Evolutionary conservation across 805 yeast species (phyloP).

Genomic region (Isabelozyma rhagii): DNA sequence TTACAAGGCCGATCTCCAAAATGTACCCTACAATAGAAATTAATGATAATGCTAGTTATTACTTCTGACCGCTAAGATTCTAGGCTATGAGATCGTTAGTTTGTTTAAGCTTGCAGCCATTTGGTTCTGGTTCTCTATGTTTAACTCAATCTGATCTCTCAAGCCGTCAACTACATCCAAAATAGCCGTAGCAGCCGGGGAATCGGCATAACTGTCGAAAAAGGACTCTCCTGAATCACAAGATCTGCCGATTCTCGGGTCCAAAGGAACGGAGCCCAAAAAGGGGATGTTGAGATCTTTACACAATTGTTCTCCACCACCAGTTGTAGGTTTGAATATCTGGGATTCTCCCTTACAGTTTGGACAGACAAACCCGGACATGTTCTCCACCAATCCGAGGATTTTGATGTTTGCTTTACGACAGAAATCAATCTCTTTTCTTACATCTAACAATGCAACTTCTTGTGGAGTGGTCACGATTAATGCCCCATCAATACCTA

Average conservation of each 20-base stretch:
- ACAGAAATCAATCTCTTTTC: slow-evolving; percentile 95
- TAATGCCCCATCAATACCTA: slow-evolving; percentile 93
- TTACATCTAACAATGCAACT: slow-evolving; percentile 88
- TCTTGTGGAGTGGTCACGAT: slow-evolving; percentile 98
- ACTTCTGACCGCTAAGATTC: no score
- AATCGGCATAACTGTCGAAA: slow-evolving; percentile 78
- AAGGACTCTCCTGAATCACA: slow-evolving; percentile 88
- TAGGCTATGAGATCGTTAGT: no score
- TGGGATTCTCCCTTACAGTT: slow-evolving; percentile 85
- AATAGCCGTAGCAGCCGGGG: slow-evolving; percentile 89
- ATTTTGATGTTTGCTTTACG: slow-evolving; percentile 83
- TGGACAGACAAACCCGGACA: slow-evolving; percentile 99
- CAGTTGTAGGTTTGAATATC: slow-evolving; percentile 93
- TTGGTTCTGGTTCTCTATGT: slow-evolving; percentile 10
- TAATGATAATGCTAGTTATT: no score
- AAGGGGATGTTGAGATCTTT: slow-evolving; percentile 74
- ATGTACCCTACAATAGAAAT: no score
- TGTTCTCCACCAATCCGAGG: slow-evolving; percentile 91
- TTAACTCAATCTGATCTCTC: slow-evolving; percentile 50
- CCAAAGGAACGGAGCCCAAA: slow-evolving; percentile 91
- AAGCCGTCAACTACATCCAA: slow-evolving; percentile 75
- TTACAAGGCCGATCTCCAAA: no score
- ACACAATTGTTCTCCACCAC: slow-evolving; percentile 88
- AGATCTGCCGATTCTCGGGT: slow-evolving; percentile 87
- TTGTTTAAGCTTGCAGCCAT: no score